phyloP scores from a whole-genome alignment of 495 filamentous ascomycete species.

The Endocarpon pusillum region DNA sequence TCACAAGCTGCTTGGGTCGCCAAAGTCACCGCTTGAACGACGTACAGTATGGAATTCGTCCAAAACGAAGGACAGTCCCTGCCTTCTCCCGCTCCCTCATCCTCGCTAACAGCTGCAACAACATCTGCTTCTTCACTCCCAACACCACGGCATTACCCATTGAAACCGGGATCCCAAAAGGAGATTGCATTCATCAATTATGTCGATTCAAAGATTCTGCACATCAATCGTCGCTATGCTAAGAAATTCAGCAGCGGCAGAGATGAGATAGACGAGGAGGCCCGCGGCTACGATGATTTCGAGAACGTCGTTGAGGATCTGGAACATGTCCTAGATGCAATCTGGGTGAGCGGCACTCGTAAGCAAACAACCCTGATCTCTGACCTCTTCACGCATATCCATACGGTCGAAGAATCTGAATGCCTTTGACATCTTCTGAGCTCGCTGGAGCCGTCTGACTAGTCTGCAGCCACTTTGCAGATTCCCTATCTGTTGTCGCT shows the following conservation, averaged over 20 bases:
- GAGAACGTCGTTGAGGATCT: conserved; percentile 52
- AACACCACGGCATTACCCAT: conserved; percentile 41
- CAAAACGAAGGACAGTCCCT: no score
- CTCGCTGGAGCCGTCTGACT: conserved; percentile 1
- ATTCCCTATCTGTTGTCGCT: conserved; percentile 66
- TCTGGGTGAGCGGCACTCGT: conserved; percentile 78
- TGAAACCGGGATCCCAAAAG: conserved; percentile 54
- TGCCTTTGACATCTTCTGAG: neutral
- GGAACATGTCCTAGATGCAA: conserved; percentile 50
- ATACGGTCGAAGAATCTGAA: neutral
- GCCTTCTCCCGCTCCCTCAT: conserved; percentile 37
- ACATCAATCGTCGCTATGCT: conserved; percentile 51
- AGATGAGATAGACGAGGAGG: conserved; percentile 20
- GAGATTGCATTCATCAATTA: conserved; percentile 60
- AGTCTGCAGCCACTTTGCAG: conserved; percentile 51
- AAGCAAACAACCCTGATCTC: no score
- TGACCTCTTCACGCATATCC: no score
- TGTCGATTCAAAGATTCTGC: conserved; percentile 42
- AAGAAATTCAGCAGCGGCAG: conserved; percentile 50
- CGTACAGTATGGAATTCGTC: no score
- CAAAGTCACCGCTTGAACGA: no score
- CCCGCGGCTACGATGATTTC: conserved; percentile 50
- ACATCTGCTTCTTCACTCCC: conserved; percentile 33
- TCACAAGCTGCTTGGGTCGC: no score
- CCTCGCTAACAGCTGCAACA: conserved; percentile 22